Conservation (phyloP, 495 filamentous ascomycete genomes). For the Niebla homalea region DNA sequence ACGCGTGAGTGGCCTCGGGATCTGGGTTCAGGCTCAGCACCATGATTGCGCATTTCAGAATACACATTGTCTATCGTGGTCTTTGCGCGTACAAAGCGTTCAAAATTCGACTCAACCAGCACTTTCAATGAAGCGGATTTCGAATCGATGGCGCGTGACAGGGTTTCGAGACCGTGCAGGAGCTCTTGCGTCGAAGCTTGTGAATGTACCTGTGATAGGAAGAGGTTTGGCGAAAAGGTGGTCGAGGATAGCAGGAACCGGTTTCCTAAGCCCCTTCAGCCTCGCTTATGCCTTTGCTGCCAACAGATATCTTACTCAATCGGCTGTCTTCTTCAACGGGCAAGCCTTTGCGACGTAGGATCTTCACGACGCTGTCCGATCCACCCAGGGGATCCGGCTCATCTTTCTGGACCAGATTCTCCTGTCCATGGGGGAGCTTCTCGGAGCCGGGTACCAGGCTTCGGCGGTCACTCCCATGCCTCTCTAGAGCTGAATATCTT, state of each 20-base stretch:
- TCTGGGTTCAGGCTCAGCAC: slow-evolving; percentile 44
- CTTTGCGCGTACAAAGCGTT: slow-evolving; percentile 91
- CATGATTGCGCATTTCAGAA: slow-evolving; percentile 89
- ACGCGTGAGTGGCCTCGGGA: slow-evolving; percentile 40
- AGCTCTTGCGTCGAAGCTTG: slow-evolving; percentile 68
- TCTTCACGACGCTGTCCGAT: slow-evolving; percentile 68
- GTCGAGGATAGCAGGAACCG: slow-evolving; percentile 90
- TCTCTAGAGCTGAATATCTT: slow-evolving; percentile 71
- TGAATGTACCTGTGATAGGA: slow-evolving; percentile 81
- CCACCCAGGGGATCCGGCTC: slow-evolving; percentile 82
- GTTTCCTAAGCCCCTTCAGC: slow-evolving; percentile 43
- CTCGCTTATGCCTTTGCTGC: not conserved
- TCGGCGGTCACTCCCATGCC: slow-evolving; percentile 50
- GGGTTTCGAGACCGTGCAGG: slow-evolving; percentile 62
- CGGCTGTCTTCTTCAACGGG: slow-evolving; percentile 74
- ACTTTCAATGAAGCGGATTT: slow-evolving; percentile 93
- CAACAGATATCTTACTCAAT: slow-evolving; percentile 43
- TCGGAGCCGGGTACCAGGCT: slow-evolving; percentile 56
- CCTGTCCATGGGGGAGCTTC: slow-evolving; percentile 50
- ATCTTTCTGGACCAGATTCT: slow-evolving; percentile 71
- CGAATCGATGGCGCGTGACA: slow-evolving; percentile 85
- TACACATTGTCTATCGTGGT: slow-evolving; percentile 97
- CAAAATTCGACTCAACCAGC: slow-evolving; percentile 92
- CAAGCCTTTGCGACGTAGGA: slow-evolving; percentile 60
- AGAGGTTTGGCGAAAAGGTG: slow-evolving; percentile 83